phyloP scores from a whole-genome alignment of 352 stramenopile species.

The Phytophthora hybrid region DNA sequence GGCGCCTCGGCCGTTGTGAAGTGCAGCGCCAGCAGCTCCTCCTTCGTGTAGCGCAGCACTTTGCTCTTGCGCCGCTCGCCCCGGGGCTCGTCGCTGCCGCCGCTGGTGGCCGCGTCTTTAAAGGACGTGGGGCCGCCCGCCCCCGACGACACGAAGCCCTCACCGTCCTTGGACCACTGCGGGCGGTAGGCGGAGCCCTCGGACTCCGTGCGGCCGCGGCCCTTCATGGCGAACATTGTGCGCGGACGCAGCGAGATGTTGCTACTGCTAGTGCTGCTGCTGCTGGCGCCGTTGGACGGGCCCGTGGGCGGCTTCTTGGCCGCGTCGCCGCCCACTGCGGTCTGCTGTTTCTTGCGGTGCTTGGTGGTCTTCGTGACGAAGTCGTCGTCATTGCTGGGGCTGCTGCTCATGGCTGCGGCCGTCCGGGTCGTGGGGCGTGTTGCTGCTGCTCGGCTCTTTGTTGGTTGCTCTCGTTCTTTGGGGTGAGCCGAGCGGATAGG shows the following conservation, averaged over 20 bases:
- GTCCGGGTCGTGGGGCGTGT: neutral
- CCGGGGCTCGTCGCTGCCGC: constrained; percentile 39
- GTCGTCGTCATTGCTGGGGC: constrained; percentile 61
- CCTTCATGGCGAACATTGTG: constrained; percentile 92
- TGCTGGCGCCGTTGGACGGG: constrained; percentile 1
- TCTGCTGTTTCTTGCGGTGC: constrained; percentile 68
- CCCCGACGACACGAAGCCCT: constrained; percentile 75
- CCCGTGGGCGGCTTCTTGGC: constrained; percentile 36
- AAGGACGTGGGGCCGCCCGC: constrained; percentile 30
- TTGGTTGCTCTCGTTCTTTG: neutral
- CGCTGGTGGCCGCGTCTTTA: constrained; percentile 42
- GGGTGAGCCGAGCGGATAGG: neutral
- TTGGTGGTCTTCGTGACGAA: constrained; percentile 84
- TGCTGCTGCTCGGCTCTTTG: neutral
- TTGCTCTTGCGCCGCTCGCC: constrained; percentile 72
- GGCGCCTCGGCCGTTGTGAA: constrained; percentile 59
- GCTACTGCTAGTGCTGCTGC: constrained; percentile 18
- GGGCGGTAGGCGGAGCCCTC: constrained; percentile 77
- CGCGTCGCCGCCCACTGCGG: neutral
- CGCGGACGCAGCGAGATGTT: constrained; percentile 82
- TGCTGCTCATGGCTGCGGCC: constrained; percentile 42
- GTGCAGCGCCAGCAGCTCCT: constrained; percentile 83
- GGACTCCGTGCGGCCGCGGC: constrained; percentile 73
- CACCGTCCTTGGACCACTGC: constrained; percentile 89
- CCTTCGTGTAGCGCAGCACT: constrained; percentile 85